Conservation (phyloP, 2,329 filamentous ascomycete genomes). For the Aspergillus bombycis region DNA sequence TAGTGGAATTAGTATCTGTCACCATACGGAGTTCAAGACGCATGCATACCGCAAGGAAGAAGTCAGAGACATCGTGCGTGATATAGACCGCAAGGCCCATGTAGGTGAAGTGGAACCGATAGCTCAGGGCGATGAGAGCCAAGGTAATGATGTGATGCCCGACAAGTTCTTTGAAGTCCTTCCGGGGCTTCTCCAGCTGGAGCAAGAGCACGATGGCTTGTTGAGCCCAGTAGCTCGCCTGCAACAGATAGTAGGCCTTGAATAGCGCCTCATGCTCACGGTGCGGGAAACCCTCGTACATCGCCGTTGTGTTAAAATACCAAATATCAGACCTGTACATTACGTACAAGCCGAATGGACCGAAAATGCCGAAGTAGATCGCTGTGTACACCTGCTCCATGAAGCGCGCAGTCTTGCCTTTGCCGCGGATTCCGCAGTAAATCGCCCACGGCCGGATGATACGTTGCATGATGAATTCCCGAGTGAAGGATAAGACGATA, state of each 20-base stretch:
- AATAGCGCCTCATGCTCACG: slow-evolving; percentile 75
- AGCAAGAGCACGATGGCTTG: slow-evolving; percentile 86
- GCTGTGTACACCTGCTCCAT: slow-evolving; percentile 97
- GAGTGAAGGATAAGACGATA: slow-evolving; percentile 86
- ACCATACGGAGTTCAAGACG: slow-evolving; percentile 1
- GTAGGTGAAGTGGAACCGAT: slow-evolving; percentile 95
- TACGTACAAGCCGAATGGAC: slow-evolving; percentile 82
- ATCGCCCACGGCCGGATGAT: slow-evolving; percentile 76
- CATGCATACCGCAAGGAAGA: slow-evolving; percentile 78
- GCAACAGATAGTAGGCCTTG: slow-evolving; percentile 95
- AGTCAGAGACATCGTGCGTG: slow-evolving; percentile 91
- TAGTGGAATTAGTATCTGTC: slow-evolving; percentile 37
- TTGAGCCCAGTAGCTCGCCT: slow-evolving; percentile 94
- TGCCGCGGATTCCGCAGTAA: slow-evolving; percentile 68
- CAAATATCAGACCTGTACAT: slow-evolving; percentile 90
- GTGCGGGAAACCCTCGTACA: slow-evolving; percentile 90
- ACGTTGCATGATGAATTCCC: slow-evolving; percentile 95
- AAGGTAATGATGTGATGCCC: slow-evolving; percentile 90
- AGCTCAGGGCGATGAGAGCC: slow-evolving; percentile 80
- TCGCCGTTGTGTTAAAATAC: slow-evolving; percentile 90
- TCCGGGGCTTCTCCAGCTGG: slow-evolving; percentile 87
- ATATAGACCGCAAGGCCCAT: slow-evolving; percentile 93
- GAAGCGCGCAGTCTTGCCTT: slow-evolving; percentile 83
- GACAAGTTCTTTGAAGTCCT: slow-evolving; percentile 93
- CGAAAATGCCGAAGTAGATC: slow-evolving; percentile 82